Evolutionary conservation across 331 rosid genomes (phyloP).

Genomic region (Dryas integrifolia): DNA sequence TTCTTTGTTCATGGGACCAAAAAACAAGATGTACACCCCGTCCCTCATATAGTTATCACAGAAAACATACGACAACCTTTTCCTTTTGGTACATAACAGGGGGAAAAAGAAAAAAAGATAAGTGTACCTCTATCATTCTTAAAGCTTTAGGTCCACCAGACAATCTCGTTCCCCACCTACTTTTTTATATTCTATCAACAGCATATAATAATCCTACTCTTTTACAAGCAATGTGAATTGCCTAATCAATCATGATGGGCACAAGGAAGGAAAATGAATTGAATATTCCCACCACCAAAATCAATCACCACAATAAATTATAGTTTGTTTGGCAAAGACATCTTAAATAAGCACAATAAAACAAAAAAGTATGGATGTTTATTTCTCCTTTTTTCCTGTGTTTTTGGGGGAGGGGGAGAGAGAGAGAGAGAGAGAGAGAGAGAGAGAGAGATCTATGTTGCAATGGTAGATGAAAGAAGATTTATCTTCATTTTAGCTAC

Average conservation of each 20-base stretch:
- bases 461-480: constrained; percentile 24
- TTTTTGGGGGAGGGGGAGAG: not conserved
- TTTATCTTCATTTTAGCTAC: constrained; percentile 38
- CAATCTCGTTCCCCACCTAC: not conserved
- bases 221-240: constrained; percentile 20
- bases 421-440: not conserved
- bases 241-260: constrained; percentile 21
- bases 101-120: not conserved
- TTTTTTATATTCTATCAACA: not conserved
- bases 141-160: not conserved
- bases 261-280: constrained; percentile 12
- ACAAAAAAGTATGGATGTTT: not conserved
- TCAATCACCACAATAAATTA: constrained; percentile 21
- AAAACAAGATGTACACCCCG: constrained; percentile 8
- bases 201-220: constrained; percentile 17
- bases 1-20: not conserved
- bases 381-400: not conserved
- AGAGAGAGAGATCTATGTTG: constrained; percentile 1
- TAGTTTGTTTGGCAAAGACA: constrained; percentile 32
- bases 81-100: not conserved
- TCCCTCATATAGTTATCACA: not conserved
- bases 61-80: constrained; percentile 3
- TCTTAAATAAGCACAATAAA: not conserved
- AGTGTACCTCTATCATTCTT: not conserved
- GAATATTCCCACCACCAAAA: constrained; percentile 27